Evolutionary conservation across 345 rosid genomes (phyloP).

Genomic region (Murraya koenigii): DNA sequence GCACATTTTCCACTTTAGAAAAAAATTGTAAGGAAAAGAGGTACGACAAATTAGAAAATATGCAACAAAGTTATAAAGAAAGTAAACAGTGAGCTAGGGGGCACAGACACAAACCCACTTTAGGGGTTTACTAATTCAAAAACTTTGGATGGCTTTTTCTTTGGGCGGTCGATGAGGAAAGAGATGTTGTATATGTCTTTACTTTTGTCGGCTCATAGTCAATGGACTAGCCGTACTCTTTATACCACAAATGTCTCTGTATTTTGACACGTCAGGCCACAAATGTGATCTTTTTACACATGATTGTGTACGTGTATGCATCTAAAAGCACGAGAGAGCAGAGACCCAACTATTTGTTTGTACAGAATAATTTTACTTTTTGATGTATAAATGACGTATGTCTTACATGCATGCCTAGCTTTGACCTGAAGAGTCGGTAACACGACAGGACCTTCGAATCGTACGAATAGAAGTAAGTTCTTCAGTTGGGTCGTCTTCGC

Average conservation of each 20-base stretch:
- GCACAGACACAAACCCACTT: slow-evolving; percentile 28
- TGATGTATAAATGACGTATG: slow-evolving; percentile 30
- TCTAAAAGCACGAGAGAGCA: neutral
- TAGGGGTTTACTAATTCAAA: slow-evolving; percentile 25
- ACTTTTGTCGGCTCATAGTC: slow-evolving; percentile 30
- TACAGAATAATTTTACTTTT: neutral
- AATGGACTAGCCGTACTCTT: slow-evolving; percentile 3
- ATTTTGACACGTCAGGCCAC: slow-evolving; percentile 19
- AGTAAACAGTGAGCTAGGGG: neutral
- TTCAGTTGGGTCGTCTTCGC: neutral
- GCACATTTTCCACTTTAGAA: slow-evolving; percentile 4
- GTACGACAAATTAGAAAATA: neutral
- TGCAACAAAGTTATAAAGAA: slow-evolving; percentile 5
- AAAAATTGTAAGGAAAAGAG: neutral
- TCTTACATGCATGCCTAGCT: slow-evolving; percentile 19
- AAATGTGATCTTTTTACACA: neutral
- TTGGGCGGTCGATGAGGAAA: slow-evolving; percentile 50
- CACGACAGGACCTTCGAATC: slow-evolving; percentile 9
- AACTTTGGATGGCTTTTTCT: slow-evolving; percentile 27
- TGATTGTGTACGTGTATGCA: neutral
- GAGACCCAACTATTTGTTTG: neutral
- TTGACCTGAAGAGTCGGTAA: slow-evolving; percentile 18
- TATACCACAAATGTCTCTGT: neutral
- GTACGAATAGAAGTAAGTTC: neutral
- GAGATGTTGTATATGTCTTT: neutral